Evolutionary conservation across 2,329 filamentous ascomycete genomes (phyloP).

Genomic region (Cyclaneusma minus): DNA sequence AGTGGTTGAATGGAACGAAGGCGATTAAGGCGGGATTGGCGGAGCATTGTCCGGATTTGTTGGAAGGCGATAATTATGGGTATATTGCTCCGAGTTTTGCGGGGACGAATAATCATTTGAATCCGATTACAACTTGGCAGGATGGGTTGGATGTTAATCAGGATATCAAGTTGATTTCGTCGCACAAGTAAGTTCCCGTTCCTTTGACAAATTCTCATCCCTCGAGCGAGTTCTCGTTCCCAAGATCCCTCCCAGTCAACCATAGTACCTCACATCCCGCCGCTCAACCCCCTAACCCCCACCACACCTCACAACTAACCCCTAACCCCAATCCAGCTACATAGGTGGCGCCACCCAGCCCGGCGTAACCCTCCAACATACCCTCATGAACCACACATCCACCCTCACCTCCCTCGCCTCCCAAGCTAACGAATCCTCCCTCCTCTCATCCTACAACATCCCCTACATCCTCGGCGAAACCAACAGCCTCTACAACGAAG

Average conservation of each 20-base stretch:
- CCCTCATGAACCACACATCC: conserved; percentile 46
- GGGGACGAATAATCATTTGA: conserved; percentile 32
- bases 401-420: conserved; percentile 31
- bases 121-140: conserved; percentile 33
- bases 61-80: conserved; percentile 24
- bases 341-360: conserved; percentile 42
- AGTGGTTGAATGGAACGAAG: conserved; percentile 40
- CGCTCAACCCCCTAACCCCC: no score
- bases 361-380: conserved; percentile 44
- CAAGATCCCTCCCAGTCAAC: no score
- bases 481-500: conserved; percentile 48
- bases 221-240: no score
- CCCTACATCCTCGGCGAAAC: conserved; percentile 44
- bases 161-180: conserved; percentile 36
- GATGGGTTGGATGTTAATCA: conserved; percentile 32
- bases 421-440: conserved; percentile 14
- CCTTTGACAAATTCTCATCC: background rate
- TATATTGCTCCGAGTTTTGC: conserved; percentile 45
- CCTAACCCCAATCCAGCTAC: conserved; percentile 38
- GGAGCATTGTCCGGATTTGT: conserved; percentile 33
- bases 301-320: conserved; percentile 3
- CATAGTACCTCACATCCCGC: no score
- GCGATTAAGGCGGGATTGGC: conserved; percentile 29
- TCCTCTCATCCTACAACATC: conserved; percentile 22
- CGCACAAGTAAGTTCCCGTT: conserved; percentile 35